These are phyloP conservation scores for Ascochyta fabae DNA, from an alignment of 2,329 filamentous ascomycete genomes.

Conservation along the genomic window DNA sequence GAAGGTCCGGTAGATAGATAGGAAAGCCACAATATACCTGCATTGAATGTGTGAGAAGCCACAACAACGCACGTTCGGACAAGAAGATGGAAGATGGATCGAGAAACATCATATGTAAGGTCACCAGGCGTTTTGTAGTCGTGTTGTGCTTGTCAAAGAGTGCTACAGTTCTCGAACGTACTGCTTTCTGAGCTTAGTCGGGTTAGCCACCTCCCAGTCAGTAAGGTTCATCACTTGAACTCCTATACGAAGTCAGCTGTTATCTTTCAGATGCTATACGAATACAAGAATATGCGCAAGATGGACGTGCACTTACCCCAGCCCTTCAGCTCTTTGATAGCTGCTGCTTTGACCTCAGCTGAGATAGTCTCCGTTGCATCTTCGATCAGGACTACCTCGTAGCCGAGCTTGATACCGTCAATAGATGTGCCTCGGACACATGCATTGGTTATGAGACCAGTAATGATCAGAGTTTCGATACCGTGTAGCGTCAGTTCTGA, in stretches of 20 bases:
- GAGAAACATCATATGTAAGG: not conserved
- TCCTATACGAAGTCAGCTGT: constrained; percentile 11
- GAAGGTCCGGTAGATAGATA: constrained; percentile 25
- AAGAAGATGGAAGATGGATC: not conserved
- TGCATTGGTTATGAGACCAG: constrained; percentile 28
- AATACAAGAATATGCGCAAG: not conserved
- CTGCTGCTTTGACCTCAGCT: constrained; percentile 20
- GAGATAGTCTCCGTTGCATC: constrained; percentile 32
- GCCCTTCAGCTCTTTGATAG: constrained; percentile 25
- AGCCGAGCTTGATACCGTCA: constrained; percentile 32
- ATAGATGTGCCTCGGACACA: constrained; percentile 32
- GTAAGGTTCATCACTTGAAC: constrained; percentile 31
- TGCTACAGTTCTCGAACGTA: constrained; percentile 12
- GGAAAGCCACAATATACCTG: constrained; percentile 15
- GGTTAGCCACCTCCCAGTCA: constrained; percentile 24
- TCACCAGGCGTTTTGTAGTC: not conserved
- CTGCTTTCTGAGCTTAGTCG: constrained; percentile 11
- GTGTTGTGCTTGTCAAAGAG: not conserved
- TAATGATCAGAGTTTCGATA: constrained; percentile 28
- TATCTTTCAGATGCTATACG: too few relatives aligned
- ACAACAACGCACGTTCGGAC: not conserved
- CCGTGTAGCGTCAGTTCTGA: constrained; percentile 25
- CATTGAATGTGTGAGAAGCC: not conserved
- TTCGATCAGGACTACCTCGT: constrained; percentile 30
- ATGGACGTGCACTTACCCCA: constrained; percentile 22